phyloP scores from a whole-genome alignment of 176 grass and related monocot genomes.

The Musa schizocarpa region DNA sequence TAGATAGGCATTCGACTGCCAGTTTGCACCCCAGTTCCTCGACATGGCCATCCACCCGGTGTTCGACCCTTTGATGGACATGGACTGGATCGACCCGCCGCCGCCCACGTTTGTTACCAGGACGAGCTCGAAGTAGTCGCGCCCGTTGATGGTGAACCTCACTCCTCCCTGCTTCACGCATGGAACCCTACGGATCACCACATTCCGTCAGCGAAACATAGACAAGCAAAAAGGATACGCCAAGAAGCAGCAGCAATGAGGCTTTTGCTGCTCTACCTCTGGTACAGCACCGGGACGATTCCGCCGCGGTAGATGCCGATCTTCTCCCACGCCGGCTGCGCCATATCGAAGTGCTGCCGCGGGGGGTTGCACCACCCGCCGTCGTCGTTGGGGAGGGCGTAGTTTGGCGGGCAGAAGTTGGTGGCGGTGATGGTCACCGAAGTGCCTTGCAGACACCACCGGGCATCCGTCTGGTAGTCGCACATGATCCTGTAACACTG shows the following conservation, averaged over 20 bases:
- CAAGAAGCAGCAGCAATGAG: too few relatives aligned
- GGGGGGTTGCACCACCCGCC: slow-evolving; percentile 77
- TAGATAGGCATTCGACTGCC: background rate
- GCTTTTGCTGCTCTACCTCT: slow-evolving; percentile 11
- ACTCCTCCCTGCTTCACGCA: background rate
- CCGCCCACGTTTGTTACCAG: background rate
- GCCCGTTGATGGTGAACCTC: background rate
- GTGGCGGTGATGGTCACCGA: slow-evolving; percentile 6
- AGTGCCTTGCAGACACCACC: slow-evolving; percentile 28
- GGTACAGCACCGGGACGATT: slow-evolving; percentile 51
- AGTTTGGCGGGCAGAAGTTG: slow-evolving; percentile 52
- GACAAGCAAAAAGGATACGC: too few relatives aligned
- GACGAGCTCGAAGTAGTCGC: slow-evolving; percentile 3
- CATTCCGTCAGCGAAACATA: too few relatives aligned
- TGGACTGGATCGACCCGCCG: background rate
- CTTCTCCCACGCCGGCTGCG: slow-evolving; percentile 66
- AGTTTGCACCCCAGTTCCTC: background rate
- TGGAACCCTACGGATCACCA: background rate
- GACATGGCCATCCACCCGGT: background rate
- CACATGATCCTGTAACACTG: slow-evolving; percentile 53
- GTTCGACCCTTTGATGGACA: background rate
- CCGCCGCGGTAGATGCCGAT: slow-evolving; percentile 55
- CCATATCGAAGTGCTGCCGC: slow-evolving; percentile 68
- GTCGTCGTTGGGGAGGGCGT: slow-evolving; percentile 28
- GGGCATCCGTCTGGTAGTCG: background rate